Evolutionary conservation across 768 basidiomycete species (phyloP), one percentile per base, ranked within the genome.

Genomic region (Wakefieldia striispora): DNA sequence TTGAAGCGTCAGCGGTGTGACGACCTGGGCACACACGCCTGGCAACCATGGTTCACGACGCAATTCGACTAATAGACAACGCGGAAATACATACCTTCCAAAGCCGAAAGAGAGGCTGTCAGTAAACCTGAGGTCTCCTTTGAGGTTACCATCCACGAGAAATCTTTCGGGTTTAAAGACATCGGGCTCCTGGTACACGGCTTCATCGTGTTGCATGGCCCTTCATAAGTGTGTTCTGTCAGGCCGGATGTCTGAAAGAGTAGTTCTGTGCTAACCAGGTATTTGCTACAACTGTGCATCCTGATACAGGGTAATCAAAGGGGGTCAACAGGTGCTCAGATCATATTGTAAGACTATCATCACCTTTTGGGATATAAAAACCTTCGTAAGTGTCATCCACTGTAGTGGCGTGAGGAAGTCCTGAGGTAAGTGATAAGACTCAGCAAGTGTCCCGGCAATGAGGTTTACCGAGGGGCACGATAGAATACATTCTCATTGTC

Each of bases 311-410:
- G 34, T 46, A 19, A 61, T 64, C 68, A 12, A 3, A 26, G 42
- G 14, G 16, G 17, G 45, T 10, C 43, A n/a, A n/a, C 33, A 14
- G 6, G 7, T 6, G 14, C 14, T n/a, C 33, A 7, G 3, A n/a
- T n/a, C n/a, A 16, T 2, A 7, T 33, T 6, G 4, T 14, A 16
- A 33, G 3, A 6, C 4, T 14, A 14, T 14, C 16, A 7, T 16
- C 20, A 48, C 71, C 74, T 51, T 75, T 72, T 0, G 76, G 78
- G 37, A 80, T 75, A 33, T 63, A 64, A 50, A 73, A 71, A 1
- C 61, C 69, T 14, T 67, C 53, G 19, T 62, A 66, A n/a, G 57
- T 51, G 17, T 66, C 64, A 8, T 67, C 65, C 0, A 39, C 45
- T 4, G 58, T 53, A 4, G 57, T 57, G 12, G 58, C 50, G 19